Evolutionary conservation across 495 filamentous ascomycete genomes (phyloP), one percentile per base, ranked within the genome.

Genomic region (Neurospora tetrasperma): DNA sequence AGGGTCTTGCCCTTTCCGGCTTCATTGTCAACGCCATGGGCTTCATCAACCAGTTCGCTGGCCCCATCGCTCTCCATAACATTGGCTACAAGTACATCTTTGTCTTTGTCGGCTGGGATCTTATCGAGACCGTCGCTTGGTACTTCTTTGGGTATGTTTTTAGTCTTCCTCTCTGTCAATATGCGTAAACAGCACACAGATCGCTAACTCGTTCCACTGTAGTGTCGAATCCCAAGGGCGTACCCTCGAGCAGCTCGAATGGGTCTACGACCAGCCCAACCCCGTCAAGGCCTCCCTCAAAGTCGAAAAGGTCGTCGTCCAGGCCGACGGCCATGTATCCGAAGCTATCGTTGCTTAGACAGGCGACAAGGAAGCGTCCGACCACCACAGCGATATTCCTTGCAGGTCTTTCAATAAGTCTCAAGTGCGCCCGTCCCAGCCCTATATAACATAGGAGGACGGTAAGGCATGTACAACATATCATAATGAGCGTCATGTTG

Each of bases 291-390:
- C 84, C 27, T 86, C 84, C 6, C 80, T 85, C 71, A 82, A 81
- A 75, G 82, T 84, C 71, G 84, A 89, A 78, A 88, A 87, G 81
- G 81, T 89, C 72, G 80, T 89, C 59, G 75, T 88, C 18, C 83
- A 84, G 70, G 77, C 79, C 23, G 85, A 88, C 70, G 87, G 87
- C 39, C 83, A 79, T 35, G 86, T 89, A 35, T 80, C 83, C 6
- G 86, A 87, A 79, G 88, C 88, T 75, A 78, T 88, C 14, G 80
- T 78, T 12, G 74, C 72, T 42, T 77, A 59, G 72, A 69, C 43
- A 74, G 18, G 18, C 46, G 66, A 14, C 11, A 11, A 54, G 11
- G 3, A 48, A 41, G 43, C 6, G 46, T 54, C 10, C 12, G 54
- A 1, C 54, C 27, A 62, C 14, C 2, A 31, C 48, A 31, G 2